Conservation (phyloP, 257 asterid genomes). For the Solanum infundibuliforme region DNA sequence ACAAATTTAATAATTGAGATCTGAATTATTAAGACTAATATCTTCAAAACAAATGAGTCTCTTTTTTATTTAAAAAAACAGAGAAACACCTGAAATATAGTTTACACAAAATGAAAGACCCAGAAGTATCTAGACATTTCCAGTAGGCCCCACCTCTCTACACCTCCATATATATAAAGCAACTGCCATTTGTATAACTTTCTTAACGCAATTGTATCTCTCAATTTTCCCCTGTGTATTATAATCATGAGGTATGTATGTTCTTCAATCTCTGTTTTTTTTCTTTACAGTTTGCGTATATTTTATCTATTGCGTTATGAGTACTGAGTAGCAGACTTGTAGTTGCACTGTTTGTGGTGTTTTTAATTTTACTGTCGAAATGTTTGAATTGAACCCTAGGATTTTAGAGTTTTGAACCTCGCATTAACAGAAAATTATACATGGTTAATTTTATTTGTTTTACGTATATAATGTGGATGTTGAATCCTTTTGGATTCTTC, state of each 20-base stretch:
- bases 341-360: not conserved
- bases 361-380: not conserved
- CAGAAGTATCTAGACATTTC: slow-evolving; percentile 34
- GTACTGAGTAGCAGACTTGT: not conserved
- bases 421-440: not conserved
- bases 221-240: not conserved
- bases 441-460: not conserved
- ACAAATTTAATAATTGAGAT: not conserved
- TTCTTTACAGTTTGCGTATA: not conserved
- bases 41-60: not conserved
- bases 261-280: not conserved
- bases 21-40: too few relatives aligned
- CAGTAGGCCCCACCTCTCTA: not conserved
- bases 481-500: not conserved
- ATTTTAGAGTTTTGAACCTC: not conserved
- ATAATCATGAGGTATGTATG: not conserved
- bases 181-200: not conserved
- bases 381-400: not conserved
- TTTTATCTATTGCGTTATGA: not conserved
- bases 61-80: too few relatives aligned
- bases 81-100: not conserved
- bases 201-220: not conserved
- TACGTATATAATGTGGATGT: not conserved
- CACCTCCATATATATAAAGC: too few relatives aligned
- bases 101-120: not conserved